Base-by-base conservation (phyloP, 768 basidiomycete genomes). In the Crepidotus variabilis region DNA sequence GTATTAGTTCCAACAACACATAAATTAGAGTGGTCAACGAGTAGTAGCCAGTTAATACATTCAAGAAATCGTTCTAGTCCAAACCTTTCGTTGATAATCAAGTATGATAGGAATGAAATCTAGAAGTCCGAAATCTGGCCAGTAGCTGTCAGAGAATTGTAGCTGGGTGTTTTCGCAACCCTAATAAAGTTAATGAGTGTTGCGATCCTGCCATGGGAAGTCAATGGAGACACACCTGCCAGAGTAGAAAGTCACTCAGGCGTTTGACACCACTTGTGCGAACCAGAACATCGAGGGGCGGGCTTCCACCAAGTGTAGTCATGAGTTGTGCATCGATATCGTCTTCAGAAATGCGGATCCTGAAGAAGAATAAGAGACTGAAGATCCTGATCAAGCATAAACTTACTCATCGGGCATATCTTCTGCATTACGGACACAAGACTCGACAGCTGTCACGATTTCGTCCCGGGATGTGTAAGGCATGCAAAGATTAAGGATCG, bases 391-490 rank as follows among this genome's bases (percentile, higher is more conserved):
- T 34, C 35, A 33, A 24, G 33, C 55, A 52, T 50, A n/a, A 33
- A 50, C 53, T 52, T 62, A 67, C 67, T 51, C 60, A 11, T 66
- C 61, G 34, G 62, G 53, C 6, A 63, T 33, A 52, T 28, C 68
- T 50, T 36, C 59, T 77, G 63, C 24, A n/a, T 75, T 67, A 7
- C 72, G 70, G 39, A 85, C 75, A 35, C 74, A 75, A 1, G 74
- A 70, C 58, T 85, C 75, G 2, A 98, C 81, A 0, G 96, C 91
- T 0, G 84, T 82, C 2, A 90, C 81, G 11, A 98, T 94, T 70
- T 99, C 97, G 65, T 99, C 92, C 24, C 88, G 82, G 1, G 94
- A 89, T 4, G 93, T 80, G 65, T 98, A 99, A 0, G 96, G 88
- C 79, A 94, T 92, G 72, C 91, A 93, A 4, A 98, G 75, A 66